Percentiles rank a stretch among this genome's conserved stretches.
These are phyloP conservation scores for Phaeosphaeria sp. DNA, from an alignment of 2,329 filamentous ascomycete genomes.

Conservation along the genomic window DNA sequence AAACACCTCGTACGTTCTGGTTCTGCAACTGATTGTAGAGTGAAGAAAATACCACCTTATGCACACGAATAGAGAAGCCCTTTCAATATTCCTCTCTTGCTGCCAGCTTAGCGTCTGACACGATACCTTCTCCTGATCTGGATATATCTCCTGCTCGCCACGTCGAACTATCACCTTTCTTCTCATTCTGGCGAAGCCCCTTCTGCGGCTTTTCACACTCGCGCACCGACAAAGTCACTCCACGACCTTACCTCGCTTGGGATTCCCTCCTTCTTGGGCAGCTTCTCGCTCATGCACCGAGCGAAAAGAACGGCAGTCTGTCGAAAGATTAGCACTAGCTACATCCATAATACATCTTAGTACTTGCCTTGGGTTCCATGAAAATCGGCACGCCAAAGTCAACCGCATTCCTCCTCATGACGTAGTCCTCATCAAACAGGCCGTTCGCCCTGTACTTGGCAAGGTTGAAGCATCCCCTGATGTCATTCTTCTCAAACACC, in stretches of 20 bases:
- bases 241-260: conserved; percentile 90
- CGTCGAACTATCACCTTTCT: background rate
- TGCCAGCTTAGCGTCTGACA: background rate
- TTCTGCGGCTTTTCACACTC: conserved; percentile 25
- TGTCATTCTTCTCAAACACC: conserved; percentile 96
- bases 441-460: conserved; percentile 84
- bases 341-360: background rate
- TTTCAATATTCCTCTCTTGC: conserved; percentile 1
- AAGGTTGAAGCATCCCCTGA: conserved; percentile 94
- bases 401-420: conserved; percentile 97
- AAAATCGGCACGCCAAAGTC: conserved; percentile 98
- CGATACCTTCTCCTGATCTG: background rate
- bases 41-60: conserved; percentile 13
- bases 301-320: conserved; percentile 96
- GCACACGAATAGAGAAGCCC: conserved; percentile 20
- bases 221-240: conserved; percentile 86
- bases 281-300: conserved; percentile 95
- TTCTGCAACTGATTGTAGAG: conserved; percentile 8
- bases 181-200: background rate
- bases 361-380: conserved; percentile 93
- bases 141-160: conserved; percentile 11
- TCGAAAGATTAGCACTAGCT: conserved; percentile 19
- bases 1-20: conserved; percentile 9
- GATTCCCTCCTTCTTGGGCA: conserved; percentile 86
- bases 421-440: conserved; percentile 90